These are phyloP conservation scores for Populus ilicifolia DNA, from an alignment of 345 rosid genomes.

Conservation along the genomic window DNA sequence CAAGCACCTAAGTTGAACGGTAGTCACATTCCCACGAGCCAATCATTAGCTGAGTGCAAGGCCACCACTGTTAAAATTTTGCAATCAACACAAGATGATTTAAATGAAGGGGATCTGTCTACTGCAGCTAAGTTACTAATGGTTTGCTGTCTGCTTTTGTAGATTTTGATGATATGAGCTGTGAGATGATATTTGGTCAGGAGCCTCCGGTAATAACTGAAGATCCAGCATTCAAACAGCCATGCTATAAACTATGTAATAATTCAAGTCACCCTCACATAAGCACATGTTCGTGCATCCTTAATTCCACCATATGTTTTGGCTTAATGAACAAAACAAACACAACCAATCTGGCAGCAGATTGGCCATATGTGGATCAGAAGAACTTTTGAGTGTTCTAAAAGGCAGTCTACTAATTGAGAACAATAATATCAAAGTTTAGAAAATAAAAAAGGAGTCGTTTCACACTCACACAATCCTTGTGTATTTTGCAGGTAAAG, in stretches of 20 bases:
- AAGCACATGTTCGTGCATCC: not conserved
- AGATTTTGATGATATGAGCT: conserved; percentile 96
- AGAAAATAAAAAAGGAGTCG: not conserved
- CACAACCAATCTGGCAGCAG: not conserved
- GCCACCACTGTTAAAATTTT: not conserved
- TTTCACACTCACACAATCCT: conserved; percentile 12
- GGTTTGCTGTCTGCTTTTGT: conserved; percentile 17
- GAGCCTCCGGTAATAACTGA: conserved; percentile 61
- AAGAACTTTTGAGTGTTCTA: not conserved
- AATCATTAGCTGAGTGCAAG: conserved; percentile 15
- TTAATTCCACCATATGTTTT: not conserved
- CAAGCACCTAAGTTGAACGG: conserved; percentile 21
- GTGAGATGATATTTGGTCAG: conserved; percentile 87
- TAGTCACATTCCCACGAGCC: conserved; percentile 18
- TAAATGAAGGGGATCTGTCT: not conserved
- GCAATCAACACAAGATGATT: not conserved
- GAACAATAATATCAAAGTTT: not conserved
- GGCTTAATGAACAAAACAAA: no score
- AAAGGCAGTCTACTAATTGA: not conserved
- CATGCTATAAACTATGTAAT: conserved; percentile 81
- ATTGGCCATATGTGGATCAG: not conserved
- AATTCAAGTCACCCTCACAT: conserved; percentile 1
- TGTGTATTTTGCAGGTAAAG: conserved; percentile 53
- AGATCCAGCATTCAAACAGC: conserved; percentile 81
- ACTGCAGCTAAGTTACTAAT: not conserved